Base-by-base conservation (phyloP, 2,329 filamentous ascomycete genomes). In the Stagonosporopsis cucurbitacearum region DNA sequence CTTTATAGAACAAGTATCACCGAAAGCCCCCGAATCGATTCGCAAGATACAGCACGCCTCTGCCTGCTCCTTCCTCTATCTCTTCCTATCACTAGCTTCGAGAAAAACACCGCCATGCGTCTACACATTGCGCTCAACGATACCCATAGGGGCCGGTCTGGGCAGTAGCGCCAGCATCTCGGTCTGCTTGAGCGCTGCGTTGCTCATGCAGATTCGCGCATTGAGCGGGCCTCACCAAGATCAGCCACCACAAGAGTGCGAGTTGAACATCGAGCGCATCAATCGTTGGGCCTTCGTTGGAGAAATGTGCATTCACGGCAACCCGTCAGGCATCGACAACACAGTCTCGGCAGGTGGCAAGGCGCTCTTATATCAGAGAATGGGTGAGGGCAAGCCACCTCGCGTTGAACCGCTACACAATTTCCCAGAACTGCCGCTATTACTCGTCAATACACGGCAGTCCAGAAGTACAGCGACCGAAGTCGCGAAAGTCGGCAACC, bases 261-360 rank as follows among this genome's bases (percentile, higher is more conserved):
- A 90, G 57, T 78, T 92, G 39, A 94, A 99, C 73, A 84, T 98
- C 26, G 93, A 98, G 78, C 87, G 94, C 61, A 97, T 99, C 78
- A 99, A 99, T 76, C 86, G 90, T 59, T 99, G 96, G 95, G 93
- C 95, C 0, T 98, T 97, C 75, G 95, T 99, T 0, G 90, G 90
- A 22, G 95, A 99, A 75, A 90, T 98, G 86, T 95, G 92, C 77
- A 97, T 98, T 60, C 95, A 99, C 72, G 95, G 94, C 33, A 98
- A 96, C 70, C 95, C 95, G 0, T 96, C 92, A 0, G 95, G 95
- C 0, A 91, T 99, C 39, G 95, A 99, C 78, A 99, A 99, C 76
- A 99, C 95, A 2, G 94, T 99, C 25, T 85, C 94, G 12, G 90
- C 93, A 12, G 91, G 96, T 68, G 95, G 95, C 54, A 97, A 96